These are phyloP conservation scores for Phaeoacremonium minimum DNA, from an alignment of 2,329 filamentous ascomycete genomes.

Conservation along the genomic window DNA sequence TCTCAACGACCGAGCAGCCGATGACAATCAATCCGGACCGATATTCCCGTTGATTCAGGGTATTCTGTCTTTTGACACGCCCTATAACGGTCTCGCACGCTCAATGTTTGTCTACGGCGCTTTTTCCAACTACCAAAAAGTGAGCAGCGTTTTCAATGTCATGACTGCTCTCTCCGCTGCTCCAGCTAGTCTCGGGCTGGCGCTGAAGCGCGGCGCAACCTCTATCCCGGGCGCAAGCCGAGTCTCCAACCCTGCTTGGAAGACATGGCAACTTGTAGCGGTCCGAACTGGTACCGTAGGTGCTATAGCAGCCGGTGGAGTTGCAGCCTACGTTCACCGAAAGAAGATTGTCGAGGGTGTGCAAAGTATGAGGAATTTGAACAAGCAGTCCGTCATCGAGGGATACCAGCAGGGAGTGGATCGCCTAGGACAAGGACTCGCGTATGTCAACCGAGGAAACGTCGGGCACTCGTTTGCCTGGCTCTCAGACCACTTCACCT, in stretches of 20 bases:
- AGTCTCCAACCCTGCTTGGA: conserved; percentile 36
- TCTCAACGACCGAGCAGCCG: conserved; percentile 53
- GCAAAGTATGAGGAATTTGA: conserved; percentile 39
- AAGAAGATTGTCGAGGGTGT: conserved; percentile 56
- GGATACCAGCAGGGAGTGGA: conserved; percentile 45
- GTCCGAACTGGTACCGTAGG: conserved; percentile 79
- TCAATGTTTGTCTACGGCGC: conserved; percentile 59
- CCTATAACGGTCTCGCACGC: conserved; percentile 64
- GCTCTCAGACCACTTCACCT: conserved; percentile 79
- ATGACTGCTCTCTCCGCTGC: conserved; percentile 50
- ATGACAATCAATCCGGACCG: conserved; percentile 15
- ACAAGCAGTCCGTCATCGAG: conserved; percentile 40
- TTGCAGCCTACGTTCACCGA: conserved; percentile 75
- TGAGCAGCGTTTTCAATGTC: conserved; percentile 52
- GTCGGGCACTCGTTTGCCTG: conserved; percentile 69
- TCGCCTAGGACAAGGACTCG: conserved; percentile 46
- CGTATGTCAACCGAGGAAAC: conserved; percentile 53
- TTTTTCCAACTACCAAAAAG: conserved; percentile 55
- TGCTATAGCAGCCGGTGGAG: conserved; percentile 74
- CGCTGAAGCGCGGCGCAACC: conserved; percentile 22
- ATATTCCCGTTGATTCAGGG: conserved; percentile 81
- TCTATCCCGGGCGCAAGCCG: conserved; percentile 10
- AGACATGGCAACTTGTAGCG: conserved; percentile 60
- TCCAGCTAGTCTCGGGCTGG: conserved; percentile 36
- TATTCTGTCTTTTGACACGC: conserved; percentile 80